These are phyloP conservation scores for Apiospora koreana DNA, from an alignment of 2,329 filamentous ascomycete genomes.

Conservation along the genomic window DNA sequence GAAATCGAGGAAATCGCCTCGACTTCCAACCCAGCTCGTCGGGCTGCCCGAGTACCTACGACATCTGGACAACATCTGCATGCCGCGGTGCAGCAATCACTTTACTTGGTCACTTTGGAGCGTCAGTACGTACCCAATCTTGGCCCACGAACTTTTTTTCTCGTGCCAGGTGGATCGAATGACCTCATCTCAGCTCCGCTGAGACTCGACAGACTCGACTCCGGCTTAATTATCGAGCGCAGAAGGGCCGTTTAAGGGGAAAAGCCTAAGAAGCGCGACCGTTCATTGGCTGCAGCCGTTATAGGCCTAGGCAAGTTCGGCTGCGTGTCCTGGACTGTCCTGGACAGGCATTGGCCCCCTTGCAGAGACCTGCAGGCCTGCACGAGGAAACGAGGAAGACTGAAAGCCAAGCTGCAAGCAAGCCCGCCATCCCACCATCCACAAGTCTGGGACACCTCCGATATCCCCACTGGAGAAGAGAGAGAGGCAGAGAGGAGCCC, in stretches of 20 bases:
- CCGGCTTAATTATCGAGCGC: conserved; percentile 12
- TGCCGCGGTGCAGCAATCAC: not conserved
- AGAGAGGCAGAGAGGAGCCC: not conserved
- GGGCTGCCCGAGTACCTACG: conserved; percentile 2
- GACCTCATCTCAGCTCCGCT: conserved; percentile 18
- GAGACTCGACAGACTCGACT: conserved; percentile 13
- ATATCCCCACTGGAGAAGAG: conserved; percentile 7
- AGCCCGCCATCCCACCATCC: not conserved
- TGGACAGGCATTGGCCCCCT: not conserved
- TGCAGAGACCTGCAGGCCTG: not conserved
- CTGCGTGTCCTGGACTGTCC: not conserved
- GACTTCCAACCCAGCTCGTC: not conserved
- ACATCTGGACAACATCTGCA: not conserved
- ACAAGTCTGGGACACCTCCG: conserved; percentile 6
- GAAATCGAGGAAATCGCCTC: not conserved
- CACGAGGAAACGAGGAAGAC: not conserved
- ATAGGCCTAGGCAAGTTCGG: not conserved
- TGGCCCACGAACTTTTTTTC: conserved; percentile 8
- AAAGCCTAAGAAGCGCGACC: conserved; percentile 2
- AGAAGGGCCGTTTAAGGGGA: conserved; percentile 15
- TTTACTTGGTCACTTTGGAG: not conserved
- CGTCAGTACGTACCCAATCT: not conserved
- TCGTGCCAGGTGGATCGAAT: conserved; percentile 16
- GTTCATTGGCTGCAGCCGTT: conserved; percentile 12
- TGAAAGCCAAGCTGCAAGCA: not conserved